Conservation (phyloP, 2,329 filamentous ascomycete genomes). For the Epichloe festucae region DNA sequence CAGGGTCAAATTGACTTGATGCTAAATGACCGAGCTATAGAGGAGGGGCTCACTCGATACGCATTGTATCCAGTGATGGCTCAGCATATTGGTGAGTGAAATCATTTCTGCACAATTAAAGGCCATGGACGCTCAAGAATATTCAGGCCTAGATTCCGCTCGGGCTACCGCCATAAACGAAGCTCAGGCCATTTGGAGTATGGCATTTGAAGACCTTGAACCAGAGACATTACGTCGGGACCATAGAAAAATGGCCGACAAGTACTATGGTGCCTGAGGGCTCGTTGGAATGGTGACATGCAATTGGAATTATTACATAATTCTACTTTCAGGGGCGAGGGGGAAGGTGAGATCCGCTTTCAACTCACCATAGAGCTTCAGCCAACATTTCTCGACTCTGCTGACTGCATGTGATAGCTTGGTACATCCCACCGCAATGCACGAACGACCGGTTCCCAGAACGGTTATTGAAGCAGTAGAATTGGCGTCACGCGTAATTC, state of each 20-base stretch:
- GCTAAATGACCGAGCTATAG: not conserved
- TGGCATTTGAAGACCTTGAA: not conserved
- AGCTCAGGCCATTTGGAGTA: not conserved
- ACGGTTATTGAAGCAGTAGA: slow-evolving; percentile 1
- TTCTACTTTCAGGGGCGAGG: no score
- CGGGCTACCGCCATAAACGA: not conserved
- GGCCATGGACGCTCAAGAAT: not conserved
- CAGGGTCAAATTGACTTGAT: not conserved
- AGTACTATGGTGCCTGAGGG: not conserved
- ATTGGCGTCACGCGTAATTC: not conserved
- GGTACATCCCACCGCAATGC: slow-evolving; percentile 1
- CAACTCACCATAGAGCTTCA: no score
- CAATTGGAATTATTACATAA: no score
- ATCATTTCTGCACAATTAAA: not conserved
- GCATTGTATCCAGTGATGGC: not conserved
- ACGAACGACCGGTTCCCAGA: not conserved
- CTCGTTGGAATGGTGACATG: not conserved
- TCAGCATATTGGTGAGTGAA: not conserved
- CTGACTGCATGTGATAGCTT: not conserved
- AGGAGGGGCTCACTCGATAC: not conserved
- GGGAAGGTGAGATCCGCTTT: no score
- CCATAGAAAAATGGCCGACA: not conserved
- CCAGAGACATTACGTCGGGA: not conserved
- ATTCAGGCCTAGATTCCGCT: not conserved
- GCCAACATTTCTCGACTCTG: no score